phyloP scores from a whole-genome alignment of 805 yeast genomes.

The Lipomyces spencermartinsiae region DNA sequence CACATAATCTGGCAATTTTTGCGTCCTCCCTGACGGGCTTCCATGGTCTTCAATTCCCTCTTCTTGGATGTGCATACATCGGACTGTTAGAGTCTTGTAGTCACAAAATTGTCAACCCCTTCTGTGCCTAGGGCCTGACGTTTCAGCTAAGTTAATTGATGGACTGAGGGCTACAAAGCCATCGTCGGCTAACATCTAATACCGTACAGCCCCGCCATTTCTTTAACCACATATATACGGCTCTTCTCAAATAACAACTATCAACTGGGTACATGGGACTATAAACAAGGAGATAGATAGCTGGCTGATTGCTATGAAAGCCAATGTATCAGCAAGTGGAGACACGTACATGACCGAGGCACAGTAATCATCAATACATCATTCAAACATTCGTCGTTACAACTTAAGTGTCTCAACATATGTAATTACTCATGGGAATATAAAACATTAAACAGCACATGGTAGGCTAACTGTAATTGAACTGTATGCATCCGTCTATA shows the following conservation, averaged over 20 bases:
- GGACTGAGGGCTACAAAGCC: no score
- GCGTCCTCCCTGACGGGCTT: no score
- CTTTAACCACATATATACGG: not conserved
- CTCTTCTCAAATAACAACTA: not conserved
- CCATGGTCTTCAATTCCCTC: no score
- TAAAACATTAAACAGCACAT: not conserved
- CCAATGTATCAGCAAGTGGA: not conserved
- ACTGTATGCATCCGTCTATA: constrained; percentile 31
- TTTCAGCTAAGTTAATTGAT: no score
- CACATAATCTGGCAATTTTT: no score
- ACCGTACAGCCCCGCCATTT: not conserved
- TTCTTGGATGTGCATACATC: no score
- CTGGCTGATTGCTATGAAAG: constrained; percentile 3
- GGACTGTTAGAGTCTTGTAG: no score
- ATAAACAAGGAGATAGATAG: constrained; percentile 4
- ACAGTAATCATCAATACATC: constrained; percentile 1
- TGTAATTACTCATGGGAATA: not conserved
- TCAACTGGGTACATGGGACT: not conserved
- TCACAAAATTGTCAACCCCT: no score
- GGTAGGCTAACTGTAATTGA: not conserved
- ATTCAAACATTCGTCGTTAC: not conserved
- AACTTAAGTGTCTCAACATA: not conserved
- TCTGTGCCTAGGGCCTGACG: no score
- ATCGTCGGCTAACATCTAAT: no score
- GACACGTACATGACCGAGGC: not conserved